These are phyloP conservation scores for Hura crepitans DNA, from an alignment of 441 rosid species.

Conservation along the genomic window DNA sequence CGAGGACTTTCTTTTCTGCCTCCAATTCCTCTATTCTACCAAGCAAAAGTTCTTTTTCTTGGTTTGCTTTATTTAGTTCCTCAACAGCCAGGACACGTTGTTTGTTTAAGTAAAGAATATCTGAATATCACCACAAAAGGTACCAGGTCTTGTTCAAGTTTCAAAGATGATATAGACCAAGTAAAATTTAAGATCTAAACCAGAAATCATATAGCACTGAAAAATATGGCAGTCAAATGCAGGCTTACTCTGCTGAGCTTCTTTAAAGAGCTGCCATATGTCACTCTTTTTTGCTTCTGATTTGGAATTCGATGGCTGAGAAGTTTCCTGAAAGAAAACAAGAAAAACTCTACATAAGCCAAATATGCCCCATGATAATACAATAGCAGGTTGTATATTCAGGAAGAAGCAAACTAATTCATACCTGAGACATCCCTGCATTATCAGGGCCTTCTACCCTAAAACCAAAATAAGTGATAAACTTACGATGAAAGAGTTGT, in stretches of 20 bases:
- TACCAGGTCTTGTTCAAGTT: neutral
- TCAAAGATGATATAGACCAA: neutral
- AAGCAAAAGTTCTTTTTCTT: slow-evolving; percentile 48
- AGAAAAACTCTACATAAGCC: slow-evolving; percentile 6
- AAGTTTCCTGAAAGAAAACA: slow-evolving; percentile 30
- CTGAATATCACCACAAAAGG: slow-evolving; percentile 31
- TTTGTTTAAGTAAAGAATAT: slow-evolving; percentile 60
- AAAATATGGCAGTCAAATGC: slow-evolving; percentile 3
- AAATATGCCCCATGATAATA: neutral
- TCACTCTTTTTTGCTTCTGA: slow-evolving; percentile 37
- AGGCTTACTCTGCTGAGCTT: slow-evolving; percentile 65
- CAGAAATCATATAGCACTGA: neutral
- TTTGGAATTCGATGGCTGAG: slow-evolving; percentile 31
- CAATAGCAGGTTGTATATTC: neutral
- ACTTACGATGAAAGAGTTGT: neutral
- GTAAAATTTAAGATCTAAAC: neutral
- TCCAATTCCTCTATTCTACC: slow-evolving; percentile 48
- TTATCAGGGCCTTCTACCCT: slow-evolving; percentile 43
- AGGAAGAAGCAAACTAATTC: neutral
- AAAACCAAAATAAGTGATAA: slow-evolving; percentile 11
- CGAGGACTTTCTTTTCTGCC: slow-evolving; percentile 29
- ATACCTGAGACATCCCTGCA: slow-evolving; percentile 41
- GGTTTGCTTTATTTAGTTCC: slow-evolving; percentile 48
- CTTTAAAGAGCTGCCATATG: slow-evolving; percentile 60
- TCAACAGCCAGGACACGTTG: slow-evolving; percentile 59